Evolutionary conservation across 2,329 filamentous ascomycete species (phyloP), one percentile per base, ranked within the genome.

Genomic region (Aspergillus quadricinctus): DNA sequence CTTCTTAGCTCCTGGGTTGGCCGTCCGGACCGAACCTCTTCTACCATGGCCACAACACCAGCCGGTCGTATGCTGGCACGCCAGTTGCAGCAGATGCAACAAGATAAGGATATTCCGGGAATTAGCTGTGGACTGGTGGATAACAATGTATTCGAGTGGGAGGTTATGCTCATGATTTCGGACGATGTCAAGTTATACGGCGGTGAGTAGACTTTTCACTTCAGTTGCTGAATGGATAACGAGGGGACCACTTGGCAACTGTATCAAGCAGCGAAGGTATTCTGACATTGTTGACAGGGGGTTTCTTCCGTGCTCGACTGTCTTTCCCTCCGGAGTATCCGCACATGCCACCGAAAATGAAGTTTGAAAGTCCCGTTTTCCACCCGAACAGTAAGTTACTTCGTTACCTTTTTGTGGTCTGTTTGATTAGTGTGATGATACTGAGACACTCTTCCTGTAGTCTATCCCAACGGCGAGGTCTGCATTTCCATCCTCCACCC

Each of bases 401-500:
- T 28, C 57, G 37, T 19, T 11, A 10, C 48, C 9, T 43, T 41
- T 55, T 41, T n/a, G 31, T 29, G 31, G 8, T 43, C n/a, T 3
- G n/a, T 43, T 9, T 9, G 0, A 19, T 21, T 2, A 1, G 5
- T 45, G 9, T 0, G 1, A 45, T 45, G n/a, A 14, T 46, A 46
- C 43, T 46, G 9, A 46, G 5, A 23, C 43, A 27, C 6, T 23
- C 23, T 17, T 11, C 11, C 19, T 21, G 5, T 62, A 85, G 84
- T 99, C 71, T 97, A 97, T 78, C 79, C 84, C 7, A 86, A 84
- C 69, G 94, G 94, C 67, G 85, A 88, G 63, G 90, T 99, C 56
- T 99, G 94, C 81, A 97, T 99, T 73, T 95, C 90, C 46, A 99
- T 99, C 77, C 82, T 99, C 45, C 94, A 99, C 74, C 90, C 93